These are phyloP conservation scores for Tillandsia fasciculata DNA, from an alignment of 176 grass and related monocot genomes.

Conservation along the genomic window DNA sequence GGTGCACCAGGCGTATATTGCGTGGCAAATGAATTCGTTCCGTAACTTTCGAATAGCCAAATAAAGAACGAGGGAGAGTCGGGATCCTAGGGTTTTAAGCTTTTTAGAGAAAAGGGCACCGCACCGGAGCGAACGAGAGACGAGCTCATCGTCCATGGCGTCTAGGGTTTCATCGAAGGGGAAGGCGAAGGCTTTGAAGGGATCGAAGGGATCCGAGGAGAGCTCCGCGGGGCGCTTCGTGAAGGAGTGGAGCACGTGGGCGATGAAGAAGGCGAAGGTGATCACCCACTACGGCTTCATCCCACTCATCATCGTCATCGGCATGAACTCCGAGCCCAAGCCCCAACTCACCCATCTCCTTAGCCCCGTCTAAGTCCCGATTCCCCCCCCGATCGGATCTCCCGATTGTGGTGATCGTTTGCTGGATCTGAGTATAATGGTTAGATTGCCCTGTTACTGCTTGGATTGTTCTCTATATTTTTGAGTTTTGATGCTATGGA, in stretches of 20 bases:
- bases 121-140: too few relatives aligned
- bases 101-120: too few relatives aligned
- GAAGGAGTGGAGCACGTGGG: conserved; percentile 80
- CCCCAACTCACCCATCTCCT: conserved; percentile 54
- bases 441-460: too few relatives aligned
- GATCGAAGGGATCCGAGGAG: background rate
- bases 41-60: too few relatives aligned
- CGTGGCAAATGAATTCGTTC: too few relatives aligned
- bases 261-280: conserved; percentile 80
- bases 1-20: too few relatives aligned
- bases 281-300: conserved; percentile 83
- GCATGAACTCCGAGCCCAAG: conserved; percentile 79
- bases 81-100: too few relatives aligned
- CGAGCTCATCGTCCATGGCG: background rate
- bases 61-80: too few relatives aligned
- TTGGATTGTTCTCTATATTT: too few relatives aligned
- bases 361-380: conserved; percentile 43
- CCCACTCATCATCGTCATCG: conserved; percentile 71
- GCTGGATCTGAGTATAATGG: background rate
- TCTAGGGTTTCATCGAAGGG: conserved; percentile 14
- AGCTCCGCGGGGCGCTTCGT: conserved; percentile 16
- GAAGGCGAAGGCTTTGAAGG: conserved; percentile 7
- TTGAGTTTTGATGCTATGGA: too few relatives aligned
- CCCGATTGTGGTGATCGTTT: background rate
- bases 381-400: background rate